Percentiles rank a stretch among this genome's conserved stretches.
Evolutionary conservation across 2,329 filamentous ascomycete species (phyloP).

Genomic region (Aureobasidium sp.): DNA sequence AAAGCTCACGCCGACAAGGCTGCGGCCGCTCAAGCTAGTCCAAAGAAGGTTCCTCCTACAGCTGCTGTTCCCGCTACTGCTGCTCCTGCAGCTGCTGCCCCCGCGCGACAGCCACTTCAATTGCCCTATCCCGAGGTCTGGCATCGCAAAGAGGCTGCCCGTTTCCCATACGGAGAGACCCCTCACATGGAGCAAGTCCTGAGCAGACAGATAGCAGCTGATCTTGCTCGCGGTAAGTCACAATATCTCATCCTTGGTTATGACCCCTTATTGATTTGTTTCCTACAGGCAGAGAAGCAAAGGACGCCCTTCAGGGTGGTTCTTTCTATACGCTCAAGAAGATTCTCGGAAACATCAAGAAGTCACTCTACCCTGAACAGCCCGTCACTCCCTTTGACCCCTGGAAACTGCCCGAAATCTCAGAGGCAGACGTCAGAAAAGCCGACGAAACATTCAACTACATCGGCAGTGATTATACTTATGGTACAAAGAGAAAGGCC

Average conservation of each 20-base stretch:
- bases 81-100: neutral
- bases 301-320: neutral
- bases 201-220: constrained; percentile 24
- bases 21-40: neutral
- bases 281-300: neutral
- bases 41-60: neutral
- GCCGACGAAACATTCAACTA: neutral
- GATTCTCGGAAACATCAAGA: neutral
- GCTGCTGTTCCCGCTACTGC: neutral
- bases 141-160: constrained; percentile 25
- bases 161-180: constrained; percentile 28
- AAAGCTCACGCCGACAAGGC: neutral
- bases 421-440: neutral
- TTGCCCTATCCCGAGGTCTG: constrained; percentile 25
- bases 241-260: neutral
- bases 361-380: neutral
- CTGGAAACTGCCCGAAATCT: neutral
- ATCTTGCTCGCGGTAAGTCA: constrained; percentile 24
- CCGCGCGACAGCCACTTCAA: neutral
- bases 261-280: neutral
- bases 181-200: constrained; percentile 23
- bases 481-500: neutral
- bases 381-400: neutral
- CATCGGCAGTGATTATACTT: neutral
- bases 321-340: neutral